Percentiles rank a stretch among this genome's conserved stretches.
These are phyloP conservation scores for Podaxis sp. DNA, from an alignment of 768 basidiomycete species.

Conservation along the genomic window DNA sequence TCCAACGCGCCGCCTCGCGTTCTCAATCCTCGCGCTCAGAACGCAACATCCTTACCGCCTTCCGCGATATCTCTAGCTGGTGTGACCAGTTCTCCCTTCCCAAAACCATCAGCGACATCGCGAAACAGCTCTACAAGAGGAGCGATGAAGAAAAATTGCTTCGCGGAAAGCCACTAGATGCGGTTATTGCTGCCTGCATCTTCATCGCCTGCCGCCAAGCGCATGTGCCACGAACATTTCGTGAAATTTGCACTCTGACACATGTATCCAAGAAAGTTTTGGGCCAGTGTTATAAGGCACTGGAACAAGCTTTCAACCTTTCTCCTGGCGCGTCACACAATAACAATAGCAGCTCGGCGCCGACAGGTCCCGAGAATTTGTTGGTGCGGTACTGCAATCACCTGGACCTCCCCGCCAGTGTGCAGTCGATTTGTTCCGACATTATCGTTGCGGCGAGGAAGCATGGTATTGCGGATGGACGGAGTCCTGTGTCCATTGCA, in stretches of 20 bases:
- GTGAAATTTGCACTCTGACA: conserved; percentile 91
- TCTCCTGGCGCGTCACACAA: conserved; percentile 68
- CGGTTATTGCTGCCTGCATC: conserved; percentile 95
- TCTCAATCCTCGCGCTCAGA: conserved; percentile 77
- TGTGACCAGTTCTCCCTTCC: conserved; percentile 95
- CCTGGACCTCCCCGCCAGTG: conserved; percentile 76
- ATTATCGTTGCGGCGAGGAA: conserved; percentile 79
- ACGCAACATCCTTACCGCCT: conserved; percentile 83
- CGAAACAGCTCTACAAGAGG: conserved; percentile 96
- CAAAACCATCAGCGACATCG: conserved; percentile 91
- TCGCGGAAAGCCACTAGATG: conserved; percentile 87
- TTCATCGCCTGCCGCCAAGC: conserved; percentile 97
- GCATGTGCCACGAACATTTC: conserved; percentile 93
- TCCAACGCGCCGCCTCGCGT: conserved; percentile 89
- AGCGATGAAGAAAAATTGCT: conserved; percentile 94
- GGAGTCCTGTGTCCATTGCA: conserved; percentile 98
- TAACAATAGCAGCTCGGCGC: conserved; percentile 42
- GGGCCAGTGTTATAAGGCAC: conserved; percentile 89
- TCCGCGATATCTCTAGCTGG: conserved; percentile 89
- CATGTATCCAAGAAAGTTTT: conserved; percentile 94
- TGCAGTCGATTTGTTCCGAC: conserved; percentile 81
- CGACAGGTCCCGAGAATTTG: conserved; percentile 78
- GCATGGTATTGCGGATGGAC: conserved; percentile 87
- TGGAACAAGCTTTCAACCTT: conserved; percentile 87
- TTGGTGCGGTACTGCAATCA: conserved; percentile 94